Conservation (phyloP, 164 flowering plant species). For the Aristolochia californica region DNA sequence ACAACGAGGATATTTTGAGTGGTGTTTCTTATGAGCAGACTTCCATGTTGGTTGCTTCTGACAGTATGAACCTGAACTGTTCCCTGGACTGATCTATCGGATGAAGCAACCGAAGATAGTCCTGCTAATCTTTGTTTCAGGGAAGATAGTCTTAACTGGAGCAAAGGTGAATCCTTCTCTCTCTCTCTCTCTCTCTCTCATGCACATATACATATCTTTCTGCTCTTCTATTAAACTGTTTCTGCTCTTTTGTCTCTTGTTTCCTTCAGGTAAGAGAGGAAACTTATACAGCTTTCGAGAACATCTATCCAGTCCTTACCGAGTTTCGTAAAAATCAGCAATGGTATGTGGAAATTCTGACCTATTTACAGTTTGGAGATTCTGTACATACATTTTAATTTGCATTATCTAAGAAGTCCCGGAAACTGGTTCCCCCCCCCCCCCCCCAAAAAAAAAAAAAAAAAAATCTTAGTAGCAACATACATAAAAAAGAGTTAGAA, state of each 20-base stretch:
- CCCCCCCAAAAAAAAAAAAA: too few relatives aligned
- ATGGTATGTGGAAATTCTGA: slow-evolving; percentile 24
- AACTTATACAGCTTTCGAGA: slow-evolving; percentile 75
- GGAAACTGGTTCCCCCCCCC: too few relatives aligned
- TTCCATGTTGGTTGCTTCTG: slow-evolving; percentile 13
- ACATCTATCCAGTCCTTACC: slow-evolving; percentile 70
- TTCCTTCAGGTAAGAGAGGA: slow-evolving; percentile 59
- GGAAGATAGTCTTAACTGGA: slow-evolving; percentile 89
- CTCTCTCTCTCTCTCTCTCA: background rate
- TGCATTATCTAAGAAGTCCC: too few relatives aligned
- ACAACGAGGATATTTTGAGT: slow-evolving; percentile 3
- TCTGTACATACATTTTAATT: too few relatives aligned
- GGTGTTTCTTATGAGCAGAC: slow-evolving; percentile 13
- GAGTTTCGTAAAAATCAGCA: slow-evolving; percentile 72
- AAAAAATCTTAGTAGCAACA: too few relatives aligned
- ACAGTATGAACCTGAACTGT: slow-evolving; percentile 92
- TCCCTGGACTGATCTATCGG: slow-evolving; percentile 89
- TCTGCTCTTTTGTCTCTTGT: too few relatives aligned
- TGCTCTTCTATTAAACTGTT: background rate
- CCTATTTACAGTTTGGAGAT: too few relatives aligned
- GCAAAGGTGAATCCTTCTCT: slow-evolving; percentile 49
- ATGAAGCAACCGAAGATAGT: slow-evolving; percentile 92
- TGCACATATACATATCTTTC: background rate
- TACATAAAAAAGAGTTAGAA: too few relatives aligned
- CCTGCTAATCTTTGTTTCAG: slow-evolving; percentile 83